Conservation (phyloP, 257 asterid genomes). For the Prunella vulgaris region DNA sequence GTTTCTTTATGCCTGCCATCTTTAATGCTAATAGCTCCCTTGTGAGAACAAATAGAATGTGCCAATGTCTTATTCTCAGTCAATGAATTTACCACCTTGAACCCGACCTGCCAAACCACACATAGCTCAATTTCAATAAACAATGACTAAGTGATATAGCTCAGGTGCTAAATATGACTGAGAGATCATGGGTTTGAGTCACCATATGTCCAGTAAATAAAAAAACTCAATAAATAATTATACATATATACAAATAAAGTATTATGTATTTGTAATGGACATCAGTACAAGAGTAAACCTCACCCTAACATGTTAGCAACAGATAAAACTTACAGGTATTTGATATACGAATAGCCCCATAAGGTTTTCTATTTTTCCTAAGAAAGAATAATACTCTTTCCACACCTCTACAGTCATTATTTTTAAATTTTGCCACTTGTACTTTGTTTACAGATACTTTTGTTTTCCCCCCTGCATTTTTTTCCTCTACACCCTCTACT, state of each 20-base stretch:
- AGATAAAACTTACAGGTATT: neutral
- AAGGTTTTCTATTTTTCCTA: neutral
- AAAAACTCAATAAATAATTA: neutral
- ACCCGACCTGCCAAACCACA: constrained; percentile 61
- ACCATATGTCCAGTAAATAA: too few relatives aligned
- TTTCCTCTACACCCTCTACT: too few relatives aligned
- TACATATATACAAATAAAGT: too few relatives aligned
- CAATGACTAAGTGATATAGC: too few relatives aligned
- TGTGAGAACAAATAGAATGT: constrained; percentile 34
- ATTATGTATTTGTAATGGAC: neutral
- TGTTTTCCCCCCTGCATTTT: neutral
- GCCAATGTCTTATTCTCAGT: constrained; percentile 48
- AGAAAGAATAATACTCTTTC: too few relatives aligned
- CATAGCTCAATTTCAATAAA: neutral
- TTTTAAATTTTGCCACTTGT: neutral
- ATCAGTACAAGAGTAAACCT: neutral
- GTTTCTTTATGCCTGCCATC: neutral
- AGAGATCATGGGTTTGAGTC: too few relatives aligned
- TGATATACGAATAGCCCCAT: neutral
- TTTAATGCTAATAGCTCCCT: constrained; percentile 45
- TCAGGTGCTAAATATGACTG: too few relatives aligned
- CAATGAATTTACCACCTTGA: constrained; percentile 66
- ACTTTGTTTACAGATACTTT: neutral
- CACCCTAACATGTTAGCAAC: neutral
- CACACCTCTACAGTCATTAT: neutral